These are phyloP conservation scores for Auricularia cornea DNA, from an alignment of 768 basidiomycete species.

Conservation along the genomic window DNA sequence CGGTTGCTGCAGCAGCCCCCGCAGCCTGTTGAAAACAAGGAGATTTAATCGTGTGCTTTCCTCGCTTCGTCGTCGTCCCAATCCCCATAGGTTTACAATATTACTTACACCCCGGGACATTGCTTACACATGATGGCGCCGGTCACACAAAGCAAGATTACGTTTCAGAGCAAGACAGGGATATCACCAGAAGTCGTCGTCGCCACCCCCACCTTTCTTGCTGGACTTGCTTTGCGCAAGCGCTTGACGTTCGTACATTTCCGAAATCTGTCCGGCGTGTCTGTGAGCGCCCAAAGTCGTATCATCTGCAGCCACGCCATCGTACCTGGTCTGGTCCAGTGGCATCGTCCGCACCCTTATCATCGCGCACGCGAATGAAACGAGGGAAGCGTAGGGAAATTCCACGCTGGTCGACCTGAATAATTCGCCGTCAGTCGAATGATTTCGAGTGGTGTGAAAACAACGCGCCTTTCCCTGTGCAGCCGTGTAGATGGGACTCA, in stretches of 20 bases:
- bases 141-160: not conserved
- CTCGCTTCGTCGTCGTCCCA: not conserved
- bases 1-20: conserved; percentile 21
- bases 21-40: not conserved
- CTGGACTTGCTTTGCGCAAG: conserved; percentile 66
- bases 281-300: not conserved
- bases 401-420: conserved; percentile 76
- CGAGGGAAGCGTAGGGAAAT: conserved; percentile 95
- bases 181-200: conserved; percentile 32
- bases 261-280: conserved; percentile 54
- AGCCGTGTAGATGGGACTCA: conserved; percentile 95
- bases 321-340: conserved; percentile 87
- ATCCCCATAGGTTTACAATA: no score
- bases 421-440: conserved; percentile 1
- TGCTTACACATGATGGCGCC: no score
- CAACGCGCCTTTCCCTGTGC: conserved; percentile 75
- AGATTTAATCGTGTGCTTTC: not conserved
- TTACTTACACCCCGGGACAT: no score
- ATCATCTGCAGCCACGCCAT: not conserved
- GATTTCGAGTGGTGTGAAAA: not conserved
- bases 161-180: not conserved
- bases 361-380: conserved; percentile 86
- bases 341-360: conserved; percentile 87
- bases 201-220: conserved; percentile 59
- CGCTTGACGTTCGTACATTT: conserved; percentile 88